These are phyloP conservation scores for Ceratocystis papillata DNA, from an alignment of 2,329 filamentous ascomycete genomes.

Conservation along the genomic window DNA sequence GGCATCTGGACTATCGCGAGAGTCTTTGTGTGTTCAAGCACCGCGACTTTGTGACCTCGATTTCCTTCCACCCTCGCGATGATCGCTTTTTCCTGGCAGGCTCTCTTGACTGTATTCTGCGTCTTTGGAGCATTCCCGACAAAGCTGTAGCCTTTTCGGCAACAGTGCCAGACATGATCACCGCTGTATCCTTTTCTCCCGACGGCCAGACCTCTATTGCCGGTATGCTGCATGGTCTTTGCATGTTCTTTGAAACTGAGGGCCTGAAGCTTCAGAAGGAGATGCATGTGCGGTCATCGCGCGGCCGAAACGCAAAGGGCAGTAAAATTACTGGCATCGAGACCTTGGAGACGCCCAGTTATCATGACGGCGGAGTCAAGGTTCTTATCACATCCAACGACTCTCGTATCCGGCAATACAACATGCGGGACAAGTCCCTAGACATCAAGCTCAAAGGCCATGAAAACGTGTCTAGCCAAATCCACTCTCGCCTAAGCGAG, in stretches of 20 bases:
- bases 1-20: constrained; percentile 77
- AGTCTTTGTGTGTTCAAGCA: constrained; percentile 92
- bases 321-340: constrained; percentile 96
- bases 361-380: constrained; percentile 58
- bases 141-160: constrained; percentile 79
- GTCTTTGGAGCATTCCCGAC: constrained; percentile 94
- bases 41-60: constrained; percentile 87
- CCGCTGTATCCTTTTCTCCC: constrained; percentile 84
- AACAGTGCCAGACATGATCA: constrained; percentile 75
- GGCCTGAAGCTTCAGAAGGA: constrained; percentile 74
- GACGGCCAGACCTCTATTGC: constrained; percentile 85
- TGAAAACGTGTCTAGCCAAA: constrained; percentile 81
- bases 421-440: constrained; percentile 69
- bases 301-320: constrained; percentile 87
- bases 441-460: constrained; percentile 88
- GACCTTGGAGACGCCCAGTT: constrained; percentile 42
- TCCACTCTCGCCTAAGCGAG: constrained; percentile 78
- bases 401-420: constrained; percentile 82
- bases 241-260: constrained; percentile 86
- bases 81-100: constrained; percentile 95
- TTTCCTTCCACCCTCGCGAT: constrained; percentile 87
- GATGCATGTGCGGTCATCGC: constrained; percentile 83
- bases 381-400: constrained; percentile 91
- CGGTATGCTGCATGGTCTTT: constrained; percentile 73
- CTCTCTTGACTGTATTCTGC: constrained; percentile 74